Evolutionary conservation across 305 asterid genomes (phyloP).

Genomic region (Fraxinus platypoda): DNA sequence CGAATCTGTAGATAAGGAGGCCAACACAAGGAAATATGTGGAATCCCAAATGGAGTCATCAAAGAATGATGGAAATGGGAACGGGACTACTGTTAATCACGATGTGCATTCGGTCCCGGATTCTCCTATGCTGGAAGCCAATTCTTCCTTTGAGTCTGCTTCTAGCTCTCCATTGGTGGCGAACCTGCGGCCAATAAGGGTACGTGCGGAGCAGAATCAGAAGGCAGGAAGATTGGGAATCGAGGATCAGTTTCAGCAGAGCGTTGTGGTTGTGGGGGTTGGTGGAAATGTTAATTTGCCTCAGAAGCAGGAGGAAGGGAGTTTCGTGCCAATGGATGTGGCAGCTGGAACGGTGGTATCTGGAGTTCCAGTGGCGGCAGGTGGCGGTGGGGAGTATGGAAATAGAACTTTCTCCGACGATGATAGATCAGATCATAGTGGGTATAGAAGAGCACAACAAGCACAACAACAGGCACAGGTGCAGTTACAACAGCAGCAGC

Average conservation of each 20-base stretch:
- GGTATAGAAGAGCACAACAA: slow-evolving; percentile 49
- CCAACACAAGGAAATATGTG: slow-evolving; percentile 21
- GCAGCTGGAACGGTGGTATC: slow-evolving; percentile 15
- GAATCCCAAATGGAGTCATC: slow-evolving; percentile 29
- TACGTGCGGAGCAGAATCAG: slow-evolving; percentile 36
- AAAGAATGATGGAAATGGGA: slow-evolving; percentile 25
- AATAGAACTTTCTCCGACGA: slow-evolving; percentile 31
- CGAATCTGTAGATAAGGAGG: slow-evolving; percentile 17
- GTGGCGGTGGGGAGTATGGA: slow-evolving; percentile 30
- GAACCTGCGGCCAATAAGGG: slow-evolving; percentile 44
- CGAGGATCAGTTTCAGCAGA: slow-evolving; percentile 44
- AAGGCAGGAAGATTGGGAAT: slow-evolving; percentile 27
- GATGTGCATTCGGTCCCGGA: slow-evolving; percentile 49
- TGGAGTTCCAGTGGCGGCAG: slow-evolving; percentile 25
- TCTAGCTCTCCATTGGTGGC: slow-evolving; percentile 36
- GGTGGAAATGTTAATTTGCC: slow-evolving; percentile 15
- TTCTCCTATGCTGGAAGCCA: slow-evolving; percentile 45
- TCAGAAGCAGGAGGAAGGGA: slow-evolving; percentile 33
- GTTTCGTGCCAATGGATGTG: slow-evolving; percentile 6
- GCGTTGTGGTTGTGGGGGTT: slow-evolving; percentile 23
- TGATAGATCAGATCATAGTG: slow-evolving; percentile 47
- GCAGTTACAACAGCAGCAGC: slow-evolving; percentile 39
- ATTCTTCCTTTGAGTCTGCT: slow-evolving; percentile 47
- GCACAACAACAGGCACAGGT: slow-evolving; percentile 44
- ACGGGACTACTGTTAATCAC: slow-evolving; percentile 6